Evolutionary conservation across 306 rosid species (phyloP), one percentile per base, ranked within the genome.

Genomic region (Dalbergia cultrata): DNA sequence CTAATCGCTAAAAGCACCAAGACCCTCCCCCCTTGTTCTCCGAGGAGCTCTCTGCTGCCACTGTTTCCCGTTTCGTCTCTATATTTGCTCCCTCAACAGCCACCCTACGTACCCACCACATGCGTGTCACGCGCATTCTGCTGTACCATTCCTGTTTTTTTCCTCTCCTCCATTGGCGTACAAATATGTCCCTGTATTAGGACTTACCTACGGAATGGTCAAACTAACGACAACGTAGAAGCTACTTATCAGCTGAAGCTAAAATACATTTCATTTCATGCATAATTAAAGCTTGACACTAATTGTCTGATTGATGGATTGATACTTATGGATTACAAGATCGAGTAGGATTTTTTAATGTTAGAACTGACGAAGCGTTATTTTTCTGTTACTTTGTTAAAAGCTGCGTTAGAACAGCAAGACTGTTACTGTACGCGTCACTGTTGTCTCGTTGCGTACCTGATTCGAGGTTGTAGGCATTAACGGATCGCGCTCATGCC

Each of bases 401-500:
- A 45, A 13, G 50, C 50, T 4, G 54, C 16, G 54, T n/a, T 53
- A 6, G 9, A 41, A 37, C 3, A 6, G 12, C 5, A 18, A 3
- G 37, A 57, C 54, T 54, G 19, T 75, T 43, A 2, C 7, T 44
- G 7, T 35, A 34, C 5, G 5, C 5, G 45, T 41, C 7, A 35
- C 7, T 10, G 19, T 7, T 33, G 10, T 21, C 21, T 33, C 34
- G 45, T 63, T 34, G 43, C 0, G 43, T 13, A 52, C 19, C 22
- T 13, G 41, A 64, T 65, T 37, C 17, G 17, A 66, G 8, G 54
- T 9, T 17, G 67, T 13, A 8, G 18, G 16, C 60, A 34, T 1
- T 26, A 66, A 65, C 60, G 16, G 63, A 11, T 45, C 77, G 58
- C 70, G 26, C 62, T 26, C 4, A 6, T 67, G 70, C 17, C 61